Evolutionary conservation across 2,329 filamentous ascomycete genomes (phyloP).

Genomic region (Exophiala spinifera): DNA sequence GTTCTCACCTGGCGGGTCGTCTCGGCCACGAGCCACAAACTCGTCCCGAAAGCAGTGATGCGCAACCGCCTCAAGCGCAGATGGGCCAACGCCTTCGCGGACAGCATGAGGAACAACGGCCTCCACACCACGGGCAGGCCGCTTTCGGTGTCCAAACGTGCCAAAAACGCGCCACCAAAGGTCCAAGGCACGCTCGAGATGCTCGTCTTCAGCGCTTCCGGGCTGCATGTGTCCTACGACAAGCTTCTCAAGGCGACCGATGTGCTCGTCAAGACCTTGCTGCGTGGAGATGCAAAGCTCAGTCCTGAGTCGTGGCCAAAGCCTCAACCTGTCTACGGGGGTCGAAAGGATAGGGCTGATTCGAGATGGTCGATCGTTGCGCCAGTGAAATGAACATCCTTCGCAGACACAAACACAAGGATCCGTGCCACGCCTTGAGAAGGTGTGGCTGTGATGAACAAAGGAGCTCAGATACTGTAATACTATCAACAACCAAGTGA

Average conservation of each 20-base stretch:
- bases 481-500: too few species aligned
- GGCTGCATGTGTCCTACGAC: conserved; percentile 4
- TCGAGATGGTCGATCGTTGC: not conserved
- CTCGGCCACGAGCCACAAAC: conserved; percentile 30
- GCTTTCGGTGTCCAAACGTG: conserved; percentile 16
- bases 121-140: conserved; percentile 30
- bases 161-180: conserved; percentile 3
- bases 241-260: conserved; percentile 12
- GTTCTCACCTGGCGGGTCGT: conserved; percentile 50
- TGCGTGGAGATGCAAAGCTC: not conserved
- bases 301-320: not conserved
- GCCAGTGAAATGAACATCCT: not conserved
- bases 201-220: conserved; percentile 8
- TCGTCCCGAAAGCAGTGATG: conserved; percentile 43
- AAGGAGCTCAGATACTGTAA: too few species aligned
- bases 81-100: conserved; percentile 44
- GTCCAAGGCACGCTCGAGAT: conserved; percentile 41
- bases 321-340: not conserved
- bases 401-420: too few species aligned
- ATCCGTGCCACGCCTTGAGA: too few species aligned
- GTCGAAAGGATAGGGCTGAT: not conserved
- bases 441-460: too few species aligned
- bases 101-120: conserved; percentile 46
- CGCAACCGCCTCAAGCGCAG: conserved; percentile 46
- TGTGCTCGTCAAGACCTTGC: conserved; percentile 9